Base-by-base conservation (phyloP, 148 eudicot genomes). In the Limonium bicolor region DNA sequence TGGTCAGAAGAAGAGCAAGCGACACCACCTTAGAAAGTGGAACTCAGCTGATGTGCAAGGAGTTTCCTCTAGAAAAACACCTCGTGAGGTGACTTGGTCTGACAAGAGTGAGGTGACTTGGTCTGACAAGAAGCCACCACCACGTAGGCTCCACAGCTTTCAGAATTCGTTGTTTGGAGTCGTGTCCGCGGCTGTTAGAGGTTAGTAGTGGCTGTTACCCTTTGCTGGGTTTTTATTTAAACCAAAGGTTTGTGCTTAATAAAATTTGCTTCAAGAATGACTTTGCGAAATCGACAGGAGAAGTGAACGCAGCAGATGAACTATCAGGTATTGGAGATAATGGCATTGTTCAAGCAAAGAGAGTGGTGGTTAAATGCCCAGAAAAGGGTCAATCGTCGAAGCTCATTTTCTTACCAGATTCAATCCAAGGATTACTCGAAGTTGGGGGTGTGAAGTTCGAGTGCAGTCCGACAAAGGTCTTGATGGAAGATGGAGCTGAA, bases 151-250 rank as follows among this genome's bases (percentile, higher is more conserved):
- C 18, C 58, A 60, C 47, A 22, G 39, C 10, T 86, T 68, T 53
- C 65, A 58, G 12, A 86, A 86, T 20, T 86, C 96, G 0, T 47
- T 78, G n/a, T 72, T 72, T 41, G 88, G 96, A 27, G 32, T 82
- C 24, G 55, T 78, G 51, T 56, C 82, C 7, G 77, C 81, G 46
- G 78, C 61, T 2, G 42, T 38, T 17, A 56, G 44, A 60, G 80
- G 95, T 86, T 14, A 71, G 54, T 36, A 20, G 19, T 11, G 30
- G 17, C 14, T 25, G 9, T 17, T 5, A 8, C 12, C 4, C 9
- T 0, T 36, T 32, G 5, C 11, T 12, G 26, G 14, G 4, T 12
- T 15, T 23, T 14, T 6, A 2, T 16, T 14, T 32, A 2, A 2
- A 32, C 5, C 1, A 0, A 11, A n/a, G 15, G 22, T 20, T 22